A percentile compares a stretch with the other conserved stretches of the same genome.
These are phyloP conservation scores for Sphagnum magellanicum DNA, from an alignment of 228 moss, liverwort and hornwort species.

Conservation along the genomic window DNA sequence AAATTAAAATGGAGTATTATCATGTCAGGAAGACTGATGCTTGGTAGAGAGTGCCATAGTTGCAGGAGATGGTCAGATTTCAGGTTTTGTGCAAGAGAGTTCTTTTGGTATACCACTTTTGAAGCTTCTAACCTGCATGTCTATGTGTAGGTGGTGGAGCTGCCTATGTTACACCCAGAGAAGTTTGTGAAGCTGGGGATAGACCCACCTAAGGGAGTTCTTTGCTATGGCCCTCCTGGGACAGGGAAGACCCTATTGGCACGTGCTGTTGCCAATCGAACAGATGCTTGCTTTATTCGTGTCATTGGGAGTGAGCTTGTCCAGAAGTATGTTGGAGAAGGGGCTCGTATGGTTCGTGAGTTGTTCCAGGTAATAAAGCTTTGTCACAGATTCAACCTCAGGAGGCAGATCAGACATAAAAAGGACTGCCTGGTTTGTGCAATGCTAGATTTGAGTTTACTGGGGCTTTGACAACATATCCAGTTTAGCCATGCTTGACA, in stretches of 20 bases:
- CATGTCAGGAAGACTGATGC: no score
- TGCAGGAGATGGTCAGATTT: no score
- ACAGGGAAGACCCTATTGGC: constrained; percentile 97
- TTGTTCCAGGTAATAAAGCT: constrained; percentile 68
- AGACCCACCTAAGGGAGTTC: constrained; percentile 95
- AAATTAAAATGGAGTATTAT: no score
- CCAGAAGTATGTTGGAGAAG: constrained; percentile 98
- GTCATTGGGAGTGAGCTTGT: constrained; percentile 97
- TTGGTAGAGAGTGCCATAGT: no score
- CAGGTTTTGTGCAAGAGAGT: no score
- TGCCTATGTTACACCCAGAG: constrained; percentile 98
- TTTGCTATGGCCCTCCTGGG: constrained; percentile 96
- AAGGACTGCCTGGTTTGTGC: neutral
- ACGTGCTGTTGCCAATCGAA: constrained; percentile 96
- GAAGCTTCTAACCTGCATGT: no score
- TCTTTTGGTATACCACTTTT: no score
- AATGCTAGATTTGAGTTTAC: no score
- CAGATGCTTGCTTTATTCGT: constrained; percentile 97
- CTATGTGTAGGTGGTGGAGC: constrained; percentile 67
- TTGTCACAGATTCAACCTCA: neutral
- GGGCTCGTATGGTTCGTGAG: constrained; percentile 98
- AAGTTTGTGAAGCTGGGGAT: constrained; percentile 98
- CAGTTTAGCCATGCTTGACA: no score
- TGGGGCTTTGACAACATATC: no score
- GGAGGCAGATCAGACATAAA: neutral